These are phyloP conservation scores for Pseudocohnilembus persalinus DNA, from an alignment of 169 alveolate species.

Conservation along the genomic window DNA sequence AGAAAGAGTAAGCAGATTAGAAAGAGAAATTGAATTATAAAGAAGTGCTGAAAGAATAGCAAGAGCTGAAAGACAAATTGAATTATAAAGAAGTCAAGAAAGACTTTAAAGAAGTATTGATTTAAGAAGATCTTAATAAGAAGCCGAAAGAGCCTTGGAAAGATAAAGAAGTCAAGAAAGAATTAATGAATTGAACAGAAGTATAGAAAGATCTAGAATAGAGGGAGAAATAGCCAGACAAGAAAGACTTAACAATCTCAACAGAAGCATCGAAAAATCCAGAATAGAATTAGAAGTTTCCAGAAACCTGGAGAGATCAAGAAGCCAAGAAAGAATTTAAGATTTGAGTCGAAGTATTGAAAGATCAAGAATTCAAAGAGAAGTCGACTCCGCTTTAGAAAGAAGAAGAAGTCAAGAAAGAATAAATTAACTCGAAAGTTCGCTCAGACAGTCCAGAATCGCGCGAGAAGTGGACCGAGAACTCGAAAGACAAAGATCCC, in stretches of 20 bases:
- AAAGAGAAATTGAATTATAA: neutral
- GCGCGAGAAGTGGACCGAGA: too few species aligned
- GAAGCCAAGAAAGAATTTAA: neutral
- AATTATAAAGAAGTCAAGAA: neutral
- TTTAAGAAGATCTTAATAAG: too few species aligned
- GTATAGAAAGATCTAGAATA: neutral
- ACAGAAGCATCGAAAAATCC: neutral
- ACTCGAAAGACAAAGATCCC: too few species aligned
- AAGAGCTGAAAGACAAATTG: neutral
- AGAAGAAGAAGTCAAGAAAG: too few species aligned
- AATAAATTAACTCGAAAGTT: too few species aligned
- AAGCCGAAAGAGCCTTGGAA: neutral
- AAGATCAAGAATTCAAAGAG: too few species aligned
- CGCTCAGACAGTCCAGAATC: too few species aligned
- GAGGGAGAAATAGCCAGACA: neutral
- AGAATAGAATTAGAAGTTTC: too few species aligned
- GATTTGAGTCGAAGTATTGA: neutral
- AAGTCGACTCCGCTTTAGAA: too few species aligned
- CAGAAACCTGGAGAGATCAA: neutral
- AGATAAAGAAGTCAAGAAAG: neutral
- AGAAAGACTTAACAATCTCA: neutral
- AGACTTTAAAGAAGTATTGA: too few species aligned
- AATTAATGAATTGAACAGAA: constrained; percentile 7
- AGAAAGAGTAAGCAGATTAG: neutral
- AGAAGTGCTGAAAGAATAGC: neutral